phyloP scores from a whole-genome alignment of 345 rosid genomes.

The Kandelia obovata region DNA sequence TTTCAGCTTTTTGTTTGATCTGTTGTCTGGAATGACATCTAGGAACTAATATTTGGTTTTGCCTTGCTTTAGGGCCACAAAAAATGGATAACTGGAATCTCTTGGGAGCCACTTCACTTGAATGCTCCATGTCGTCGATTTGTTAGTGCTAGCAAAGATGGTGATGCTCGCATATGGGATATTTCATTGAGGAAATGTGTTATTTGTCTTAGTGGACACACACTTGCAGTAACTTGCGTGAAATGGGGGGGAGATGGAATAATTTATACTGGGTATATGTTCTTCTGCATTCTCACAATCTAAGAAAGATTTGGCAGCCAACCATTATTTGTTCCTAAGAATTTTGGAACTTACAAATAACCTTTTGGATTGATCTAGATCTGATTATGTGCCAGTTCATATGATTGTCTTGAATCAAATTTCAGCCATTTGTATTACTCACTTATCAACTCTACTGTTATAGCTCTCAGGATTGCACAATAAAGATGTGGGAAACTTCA shows the following conservation, averaged over 20 bases:
- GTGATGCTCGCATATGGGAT: constrained; percentile 98
- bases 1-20: neutral
- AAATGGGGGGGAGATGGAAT: constrained; percentile 98
- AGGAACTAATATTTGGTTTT: constrained; percentile 19
- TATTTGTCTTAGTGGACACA: constrained; percentile 82
- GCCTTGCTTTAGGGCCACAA: constrained; percentile 71
- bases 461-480: constrained; percentile 94
- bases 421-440: constrained; percentile 5
- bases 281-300: neutral
- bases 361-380: no score
- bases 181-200: constrained; percentile 57
- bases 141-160: constrained; percentile 97
- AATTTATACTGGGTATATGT: constrained; percentile 77
- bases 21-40: neutral
- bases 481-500: constrained; percentile 96
- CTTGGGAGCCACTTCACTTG: constrained; percentile 96
- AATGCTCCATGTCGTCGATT: constrained; percentile 90
- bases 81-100: constrained; percentile 96
- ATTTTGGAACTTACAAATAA: neutral
- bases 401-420: neutral
- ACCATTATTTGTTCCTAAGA: neutral
- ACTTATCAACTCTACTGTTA: constrained; percentile 19
- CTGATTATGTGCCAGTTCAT: neutral
- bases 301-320: neutral
- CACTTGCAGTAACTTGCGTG: constrained; percentile 92